Conservation (phyloP, 2,329 filamentous ascomycete genomes). For the Coniella lustricola region DNA sequence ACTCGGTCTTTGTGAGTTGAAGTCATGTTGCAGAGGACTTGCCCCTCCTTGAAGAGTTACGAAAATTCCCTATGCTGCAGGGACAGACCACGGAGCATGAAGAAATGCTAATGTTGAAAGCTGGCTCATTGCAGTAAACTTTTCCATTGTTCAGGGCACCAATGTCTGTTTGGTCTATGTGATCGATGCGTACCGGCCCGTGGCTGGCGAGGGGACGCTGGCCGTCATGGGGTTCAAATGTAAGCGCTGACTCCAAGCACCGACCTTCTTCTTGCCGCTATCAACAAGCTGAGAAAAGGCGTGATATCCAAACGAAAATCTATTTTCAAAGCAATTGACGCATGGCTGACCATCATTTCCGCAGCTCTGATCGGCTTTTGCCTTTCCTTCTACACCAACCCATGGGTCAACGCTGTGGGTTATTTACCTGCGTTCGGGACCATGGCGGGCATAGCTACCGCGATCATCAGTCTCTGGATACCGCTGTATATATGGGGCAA, state of each 20-base stretch:
- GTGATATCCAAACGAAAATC: neutral
- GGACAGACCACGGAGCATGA: neutral
- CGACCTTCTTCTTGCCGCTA: too few relatives aligned
- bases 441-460: conserved; percentile 49
- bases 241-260: conserved; percentile 24
- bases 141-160: conserved; percentile 48
- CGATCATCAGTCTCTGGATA: conserved; percentile 39
- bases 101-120: neutral
- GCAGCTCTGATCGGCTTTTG: conserved; percentile 51
- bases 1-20: conserved; percentile 44
- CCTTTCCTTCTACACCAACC: conserved; percentile 53
- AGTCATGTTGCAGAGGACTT: too few relatives aligned
- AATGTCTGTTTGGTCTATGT: conserved; percentile 51
- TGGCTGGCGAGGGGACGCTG: conserved; percentile 49
- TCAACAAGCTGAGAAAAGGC: too few relatives aligned
- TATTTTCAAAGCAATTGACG: too few relatives aligned
- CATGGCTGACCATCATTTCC: too few relatives aligned
- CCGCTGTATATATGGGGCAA: conserved; percentile 48
- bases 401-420: conserved; percentile 44
- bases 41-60: too few relatives aligned
- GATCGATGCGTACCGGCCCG: conserved; percentile 50
- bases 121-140: conserved; percentile 37
- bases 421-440: conserved; percentile 45
- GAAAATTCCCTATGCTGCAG: neutral
- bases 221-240: conserved; percentile 49